Base-by-base conservation (phyloP, 2,329 filamentous ascomycete genomes). In the Stagonosporopsis vannaccii region DNA sequence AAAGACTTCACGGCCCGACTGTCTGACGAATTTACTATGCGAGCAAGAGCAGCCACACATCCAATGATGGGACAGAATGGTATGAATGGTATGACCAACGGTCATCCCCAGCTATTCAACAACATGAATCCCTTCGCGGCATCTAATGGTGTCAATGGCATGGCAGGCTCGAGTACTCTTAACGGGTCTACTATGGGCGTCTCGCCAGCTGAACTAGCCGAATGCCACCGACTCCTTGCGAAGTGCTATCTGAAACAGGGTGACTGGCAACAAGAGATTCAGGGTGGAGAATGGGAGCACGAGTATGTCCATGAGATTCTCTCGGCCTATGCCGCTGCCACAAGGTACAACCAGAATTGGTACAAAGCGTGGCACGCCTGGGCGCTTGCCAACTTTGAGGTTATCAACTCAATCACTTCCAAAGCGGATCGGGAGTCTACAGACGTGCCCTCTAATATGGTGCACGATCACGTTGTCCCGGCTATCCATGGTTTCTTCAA, bases 331-430 rank as follows among this genome's bases (percentile, higher is more conserved):
- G 88, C 88, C 17, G 89, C 93, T 56, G 96, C 96, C 1, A 99
- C 95, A 2, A 89, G 91, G 56, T 97, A 96, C 78, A 96, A 99
- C 73, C 89, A 92, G 30, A 88, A 89, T 59, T 99, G 94, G 87
- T 99, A 99, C 81, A 99, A 99, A 78, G 95, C 96, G 7, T 99
- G 95, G 95, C 95, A 99, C 77, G 91, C 95, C 0, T 99, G 95
- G 94, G 96, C 95, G 11, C 79, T 99, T 60, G 94, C 95, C 50
- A 99, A 99, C 76, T 99, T 99, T 69, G 94, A 99, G 77, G 95
- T 99, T 54, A 93, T 98, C 33, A 96, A 95, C 66, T 87, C 90
- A 0, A 81, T 95, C 54, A 86, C 88, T 8, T 84, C 89, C 20
- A 84, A 87, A 53, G 83, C 83, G 15, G 90, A 90, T 61, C 82